Conservation (phyloP, 2,329 filamentous ascomycete species). For the Phaeosphaeriaceae sp. region DNA sequence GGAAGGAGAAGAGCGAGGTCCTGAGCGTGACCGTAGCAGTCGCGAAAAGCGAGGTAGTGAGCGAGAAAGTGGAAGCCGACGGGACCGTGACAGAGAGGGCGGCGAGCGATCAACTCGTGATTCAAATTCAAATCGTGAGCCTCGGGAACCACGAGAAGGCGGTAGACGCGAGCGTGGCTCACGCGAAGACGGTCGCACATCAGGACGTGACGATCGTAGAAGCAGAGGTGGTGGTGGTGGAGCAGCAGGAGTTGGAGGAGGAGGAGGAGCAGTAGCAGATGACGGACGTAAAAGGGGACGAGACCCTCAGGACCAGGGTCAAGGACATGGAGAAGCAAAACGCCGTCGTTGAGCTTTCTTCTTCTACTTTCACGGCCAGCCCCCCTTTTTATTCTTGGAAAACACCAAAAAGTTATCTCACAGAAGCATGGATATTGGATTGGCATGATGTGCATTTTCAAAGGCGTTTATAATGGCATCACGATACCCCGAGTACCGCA, state of each 20-base stretch:
- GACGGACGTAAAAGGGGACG: slow-evolving; percentile 31
- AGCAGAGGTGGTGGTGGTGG: slow-evolving; percentile 31
- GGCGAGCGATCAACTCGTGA: slow-evolving; percentile 17
- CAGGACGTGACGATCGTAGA: slow-evolving; percentile 33
- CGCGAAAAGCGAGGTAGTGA: slow-evolving; percentile 37
- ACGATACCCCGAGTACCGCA: slow-evolving; percentile 1
- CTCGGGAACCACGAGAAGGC: slow-evolving; percentile 22
- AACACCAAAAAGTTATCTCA: slow-evolving; percentile 3
- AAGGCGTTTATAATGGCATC: slow-evolving; percentile 1
- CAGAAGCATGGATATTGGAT: background rate
- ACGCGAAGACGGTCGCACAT: slow-evolving; percentile 28
- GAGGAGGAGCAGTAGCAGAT: slow-evolving; percentile 11
- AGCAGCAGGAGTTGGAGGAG: no score
- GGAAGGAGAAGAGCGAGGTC: slow-evolving; percentile 32
- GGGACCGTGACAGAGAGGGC: slow-evolving; percentile 28
- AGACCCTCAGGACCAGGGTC: slow-evolving; percentile 29
- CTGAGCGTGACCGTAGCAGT: slow-evolving; percentile 34
- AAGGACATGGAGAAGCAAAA: slow-evolving; percentile 31
- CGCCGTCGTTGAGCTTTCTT: slow-evolving; percentile 22
- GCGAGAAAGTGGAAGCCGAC: slow-evolving; percentile 24
- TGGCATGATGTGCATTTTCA: background rate
- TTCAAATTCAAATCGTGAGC: slow-evolving; percentile 14
- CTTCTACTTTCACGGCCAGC: no score
- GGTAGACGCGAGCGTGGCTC: slow-evolving; percentile 31
- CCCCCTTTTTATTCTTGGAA: no score